Evolutionary conservation across 192 early-diverging fungal genomes (phyloP).

Genomic region (Backusella luteola): DNA sequence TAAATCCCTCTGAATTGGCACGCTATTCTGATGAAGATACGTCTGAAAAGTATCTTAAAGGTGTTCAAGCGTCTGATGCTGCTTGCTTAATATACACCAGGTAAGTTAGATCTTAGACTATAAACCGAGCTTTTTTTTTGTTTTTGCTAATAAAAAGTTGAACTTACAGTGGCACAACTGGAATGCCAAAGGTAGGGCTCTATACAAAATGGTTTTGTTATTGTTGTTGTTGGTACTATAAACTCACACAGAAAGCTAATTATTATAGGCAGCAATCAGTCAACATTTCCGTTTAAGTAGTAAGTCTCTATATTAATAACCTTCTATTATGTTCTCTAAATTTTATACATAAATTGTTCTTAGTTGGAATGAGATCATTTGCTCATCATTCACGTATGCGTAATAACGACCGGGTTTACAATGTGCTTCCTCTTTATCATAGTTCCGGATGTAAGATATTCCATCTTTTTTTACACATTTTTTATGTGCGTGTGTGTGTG

Average conservation of each 20-base stretch:
- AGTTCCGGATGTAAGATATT: conserved; percentile 48
- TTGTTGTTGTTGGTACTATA: not conserved
- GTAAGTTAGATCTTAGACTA: not conserved
- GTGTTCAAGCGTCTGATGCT: conserved; percentile 19
- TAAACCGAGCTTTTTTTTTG: no score
- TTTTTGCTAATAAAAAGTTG: not conserved
- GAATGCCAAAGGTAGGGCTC: conserved; percentile 49
- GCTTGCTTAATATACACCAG: conserved; percentile 43
- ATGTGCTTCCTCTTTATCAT: conserved; percentile 63
- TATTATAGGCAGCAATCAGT: conserved; percentile 41
- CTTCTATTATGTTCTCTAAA: not conserved
- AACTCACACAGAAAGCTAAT: not conserved
- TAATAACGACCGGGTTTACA: conserved; percentile 50
- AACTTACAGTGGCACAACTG: conserved; percentile 57
- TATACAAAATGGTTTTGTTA: not conserved
- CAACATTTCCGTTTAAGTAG: conserved; percentile 42
- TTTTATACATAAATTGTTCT: not conserved
- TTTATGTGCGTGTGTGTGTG: no score
- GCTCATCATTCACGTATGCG: not conserved
- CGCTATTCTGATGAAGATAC: conserved; percentile 29
- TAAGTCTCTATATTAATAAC: conserved; percentile 7
- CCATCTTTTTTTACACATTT: not conserved
- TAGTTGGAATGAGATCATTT: not conserved
- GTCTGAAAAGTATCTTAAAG: conserved; percentile 18
- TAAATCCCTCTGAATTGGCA: conserved; percentile 26